phyloP scores from a whole-genome alignment of 2,329 filamentous ascomycete genomes.

The Paracamarosporium sp. region DNA sequence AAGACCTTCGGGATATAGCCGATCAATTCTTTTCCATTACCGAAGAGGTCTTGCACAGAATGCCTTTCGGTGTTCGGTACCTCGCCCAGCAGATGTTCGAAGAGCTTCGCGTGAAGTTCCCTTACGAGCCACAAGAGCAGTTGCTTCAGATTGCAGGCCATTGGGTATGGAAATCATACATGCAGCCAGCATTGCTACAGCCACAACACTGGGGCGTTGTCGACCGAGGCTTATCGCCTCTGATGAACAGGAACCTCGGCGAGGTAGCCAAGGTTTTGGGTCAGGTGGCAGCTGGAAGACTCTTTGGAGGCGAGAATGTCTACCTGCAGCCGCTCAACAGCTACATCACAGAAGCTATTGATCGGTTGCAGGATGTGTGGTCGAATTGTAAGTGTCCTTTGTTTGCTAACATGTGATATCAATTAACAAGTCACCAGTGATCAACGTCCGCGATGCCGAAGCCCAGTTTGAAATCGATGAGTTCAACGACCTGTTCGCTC shows the following conservation, averaged over 20 bases:
- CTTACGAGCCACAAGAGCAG: conserved; percentile 76
- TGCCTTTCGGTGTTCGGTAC: conserved; percentile 93
- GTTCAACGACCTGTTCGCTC: conserved; percentile 96
- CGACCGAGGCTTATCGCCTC: conserved; percentile 84
- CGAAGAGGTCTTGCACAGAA: conserved; percentile 82
- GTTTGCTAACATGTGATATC: neutral
- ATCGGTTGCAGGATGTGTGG: conserved; percentile 78
- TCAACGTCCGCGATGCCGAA: conserved; percentile 86
- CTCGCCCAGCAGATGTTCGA: conserved; percentile 87
- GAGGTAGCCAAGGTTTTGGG: conserved; percentile 92
- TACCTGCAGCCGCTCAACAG: conserved; percentile 95
- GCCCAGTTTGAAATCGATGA: conserved; percentile 97
- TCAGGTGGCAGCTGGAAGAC: conserved; percentile 84
- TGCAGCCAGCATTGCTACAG: conserved; percentile 86
- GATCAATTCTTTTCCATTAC: conserved; percentile 85
- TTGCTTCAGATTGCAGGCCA: conserved; percentile 84
- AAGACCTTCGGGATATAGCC: conserved; percentile 91
- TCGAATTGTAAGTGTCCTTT: conserved; percentile 60
- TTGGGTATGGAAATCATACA: conserved; percentile 94
- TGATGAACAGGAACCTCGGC: conserved; percentile 89
- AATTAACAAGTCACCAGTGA: conserved; percentile 61
- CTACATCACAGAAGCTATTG: conserved; percentile 85
- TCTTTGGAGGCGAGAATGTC: conserved; percentile 93
- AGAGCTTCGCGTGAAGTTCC: conserved; percentile 76
- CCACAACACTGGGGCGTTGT: conserved; percentile 94